Evolutionary conservation across 2,329 filamentous ascomycete species (phyloP), one percentile per base, ranked within the genome.

Genomic region (Onygenales sp.): DNA sequence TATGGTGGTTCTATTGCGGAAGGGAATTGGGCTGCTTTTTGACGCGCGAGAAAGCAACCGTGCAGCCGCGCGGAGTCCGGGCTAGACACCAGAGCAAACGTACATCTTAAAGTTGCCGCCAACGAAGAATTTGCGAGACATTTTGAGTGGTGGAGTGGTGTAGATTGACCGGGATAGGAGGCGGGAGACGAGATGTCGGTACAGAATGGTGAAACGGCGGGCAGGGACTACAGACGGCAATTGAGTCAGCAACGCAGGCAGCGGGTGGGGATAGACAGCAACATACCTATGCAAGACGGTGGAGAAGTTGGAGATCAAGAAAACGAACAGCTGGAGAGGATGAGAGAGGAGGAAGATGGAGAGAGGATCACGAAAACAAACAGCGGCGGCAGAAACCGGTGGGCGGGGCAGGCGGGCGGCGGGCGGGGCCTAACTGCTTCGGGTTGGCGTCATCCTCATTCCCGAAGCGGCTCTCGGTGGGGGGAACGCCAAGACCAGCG

Each of bases 91-190:
- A 52, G 56, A 57, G 34, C 55, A 45, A 39, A 72, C 81, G 70
- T 77, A 95, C 91, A 97, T 97, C 83, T 98, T 97, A 80, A 97
- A 97, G 86, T 98, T 98, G 71, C 91, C 91, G 74, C 91, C 91
- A 74, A 95, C 88, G 74, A 95, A 95, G 81, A 95, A 95, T 80
- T 90, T 87, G 80, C 90, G 90, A 82, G 85, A 81, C 90, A 95
- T 95, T 81, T 76, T 70, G 60, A 51, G 55, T 37, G 49, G 21
- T 14, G 10, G 36, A n/a, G 2, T 39, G 40, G 8, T 40, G 2
- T 40, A 39, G 36, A 39, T 13, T 39, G 17, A 17, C 9, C 31
- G 32, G 11, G 13, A 36, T 48, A 49, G 17, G 5, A 11, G 10
- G 13, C 8, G 46, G 9, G 31, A 14, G 4, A 49, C 2, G 31